Percentiles rank a stretch among this genome's conserved stretches.
phyloP scores from a whole-genome alignment of 129 eudicot genomes.

The Helichrysum umbraculigerum region DNA sequence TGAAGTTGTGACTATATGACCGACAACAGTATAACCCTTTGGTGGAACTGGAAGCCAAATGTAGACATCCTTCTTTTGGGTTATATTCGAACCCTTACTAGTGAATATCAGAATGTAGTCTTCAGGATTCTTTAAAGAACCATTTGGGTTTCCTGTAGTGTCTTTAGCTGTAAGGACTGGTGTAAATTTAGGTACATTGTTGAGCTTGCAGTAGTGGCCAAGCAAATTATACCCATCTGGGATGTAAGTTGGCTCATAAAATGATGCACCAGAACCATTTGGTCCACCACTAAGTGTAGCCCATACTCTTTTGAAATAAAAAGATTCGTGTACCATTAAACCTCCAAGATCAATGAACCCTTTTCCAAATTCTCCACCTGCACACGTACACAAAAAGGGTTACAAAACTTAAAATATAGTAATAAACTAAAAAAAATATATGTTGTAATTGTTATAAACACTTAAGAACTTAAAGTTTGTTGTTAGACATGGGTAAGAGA shows the following conservation, averaged over 20 bases:
- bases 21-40: slow-evolving; percentile 38
- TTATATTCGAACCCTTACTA: slow-evolving; percentile 32
- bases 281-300: slow-evolving; percentile 35
- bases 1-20: slow-evolving; percentile 48
- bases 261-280: slow-evolving; percentile 36
- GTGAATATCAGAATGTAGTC: slow-evolving; percentile 50
- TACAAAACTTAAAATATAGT: too few relatives aligned
- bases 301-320: slow-evolving; percentile 45
- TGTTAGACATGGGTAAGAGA: too few relatives aligned
- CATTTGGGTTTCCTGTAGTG: slow-evolving; percentile 16
- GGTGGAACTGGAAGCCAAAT: slow-evolving; percentile 60
- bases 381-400: not conserved
- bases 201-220: slow-evolving; percentile 46
- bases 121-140: slow-evolving; percentile 33
- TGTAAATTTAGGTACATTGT: slow-evolving; percentile 20
- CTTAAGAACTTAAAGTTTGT: too few relatives aligned
- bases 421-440: too few relatives aligned
- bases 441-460: too few relatives aligned
- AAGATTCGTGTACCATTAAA: slow-evolving; percentile 31
- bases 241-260: slow-evolving; percentile 40
- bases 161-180: slow-evolving; percentile 45
- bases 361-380: slow-evolving; percentile 45
- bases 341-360: slow-evolving; percentile 59
- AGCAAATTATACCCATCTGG: slow-evolving; percentile 42
- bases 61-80: slow-evolving; percentile 32